Evolutionary conservation across 495 filamentous ascomycete species (phyloP), one percentile per base, ranked within the genome.

Genomic region (Aspergillus conjunctus): DNA sequence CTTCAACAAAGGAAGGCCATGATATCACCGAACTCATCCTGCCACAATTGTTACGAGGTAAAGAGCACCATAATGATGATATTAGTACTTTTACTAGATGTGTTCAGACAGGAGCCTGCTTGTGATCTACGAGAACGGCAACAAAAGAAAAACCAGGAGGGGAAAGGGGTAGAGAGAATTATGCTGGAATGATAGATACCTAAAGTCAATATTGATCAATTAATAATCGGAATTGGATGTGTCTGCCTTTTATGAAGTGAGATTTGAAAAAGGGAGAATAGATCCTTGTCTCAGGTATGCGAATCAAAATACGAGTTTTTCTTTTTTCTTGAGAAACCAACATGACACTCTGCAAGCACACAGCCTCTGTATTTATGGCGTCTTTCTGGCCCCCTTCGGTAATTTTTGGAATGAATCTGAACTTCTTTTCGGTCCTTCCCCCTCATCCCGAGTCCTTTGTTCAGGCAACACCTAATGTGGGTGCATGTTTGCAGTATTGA

Each of bases 211-310:
- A 26, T 26, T 39, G 34, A 10, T 39, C 34, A n/a, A n/a, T 41
- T n/a, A 41, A 41, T 26, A 43, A 21, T 17, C 44, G 12, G 44
- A 11, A 20, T 21, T 21, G 21, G 44, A 48, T 48, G 18, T 48
- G n/a, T 48, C 7, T 46, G 15, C 18, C 18, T 48, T 48, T 21
- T 46, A 11, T 21, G 0, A 48, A 48, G 6, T 48, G 44, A 48
- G 5, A 46, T 46, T 46, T 46, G 43, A 46, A 46, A 46, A n/a
- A n/a, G 18, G 43, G n/a, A 45, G 44, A 46, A 46, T 7, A 41
- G 37, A n/a, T 46, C 20, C 37, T 41, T 11, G 37, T 41, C 37
- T 41, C 11, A 9, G 44, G 44, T 17, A 41, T 11, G 37, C 15
- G 9, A 41, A 14, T 46, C 12, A 46, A 46, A 48, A 48, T 21